Conservation (phyloP, 1,284 basidiomycete species). For the Fomitiporia mediterranea region DNA sequence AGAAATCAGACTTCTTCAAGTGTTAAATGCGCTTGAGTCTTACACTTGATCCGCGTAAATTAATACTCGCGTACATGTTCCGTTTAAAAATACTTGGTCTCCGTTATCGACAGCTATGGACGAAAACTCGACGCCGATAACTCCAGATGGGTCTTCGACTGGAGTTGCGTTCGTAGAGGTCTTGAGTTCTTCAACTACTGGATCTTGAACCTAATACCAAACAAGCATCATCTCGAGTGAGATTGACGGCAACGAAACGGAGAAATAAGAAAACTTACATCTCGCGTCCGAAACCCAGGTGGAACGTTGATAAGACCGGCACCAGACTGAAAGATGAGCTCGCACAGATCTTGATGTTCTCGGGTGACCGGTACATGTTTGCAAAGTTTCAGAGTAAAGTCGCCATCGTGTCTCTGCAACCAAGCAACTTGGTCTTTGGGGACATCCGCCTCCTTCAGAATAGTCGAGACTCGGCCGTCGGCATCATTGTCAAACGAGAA, state of each 20-base stretch:
- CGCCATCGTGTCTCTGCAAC: slow-evolving; percentile 31
- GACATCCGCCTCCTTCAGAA: slow-evolving; percentile 37
- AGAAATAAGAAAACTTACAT: neutral
- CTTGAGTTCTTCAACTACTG: neutral
- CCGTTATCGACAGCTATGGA: slow-evolving; percentile 2
- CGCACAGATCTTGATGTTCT: slow-evolving; percentile 25
- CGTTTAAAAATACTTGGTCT: slow-evolving; percentile 26
- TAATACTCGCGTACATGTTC: slow-evolving; percentile 40
- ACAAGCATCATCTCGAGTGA: neutral
- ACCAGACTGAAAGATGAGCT: slow-evolving; percentile 25
- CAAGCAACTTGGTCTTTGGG: slow-evolving; percentile 37
- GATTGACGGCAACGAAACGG: neutral
- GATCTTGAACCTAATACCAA: neutral
- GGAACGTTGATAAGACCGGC: slow-evolving; percentile 17
- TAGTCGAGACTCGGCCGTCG: slow-evolving; percentile 33
- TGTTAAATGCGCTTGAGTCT: neutral
- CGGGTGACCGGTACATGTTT: slow-evolving; percentile 36
- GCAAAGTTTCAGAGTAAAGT: slow-evolving; percentile 42
- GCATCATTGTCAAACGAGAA: slow-evolving; percentile 43
- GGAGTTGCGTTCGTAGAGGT: slow-evolving; percentile 4
- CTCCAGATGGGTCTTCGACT: slow-evolving; percentile 19
- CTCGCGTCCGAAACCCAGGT: slow-evolving; percentile 18
- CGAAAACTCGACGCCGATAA: slow-evolving; percentile 16
- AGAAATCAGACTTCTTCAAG: neutral
- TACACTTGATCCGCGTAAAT: slow-evolving; percentile 35